A percentile compares a stretch with the other conserved stretches of the same genome.
phyloP scores from a whole-genome alignment of 2,329 filamentous ascomycete species.

The Aspergillus quadricinctus region DNA sequence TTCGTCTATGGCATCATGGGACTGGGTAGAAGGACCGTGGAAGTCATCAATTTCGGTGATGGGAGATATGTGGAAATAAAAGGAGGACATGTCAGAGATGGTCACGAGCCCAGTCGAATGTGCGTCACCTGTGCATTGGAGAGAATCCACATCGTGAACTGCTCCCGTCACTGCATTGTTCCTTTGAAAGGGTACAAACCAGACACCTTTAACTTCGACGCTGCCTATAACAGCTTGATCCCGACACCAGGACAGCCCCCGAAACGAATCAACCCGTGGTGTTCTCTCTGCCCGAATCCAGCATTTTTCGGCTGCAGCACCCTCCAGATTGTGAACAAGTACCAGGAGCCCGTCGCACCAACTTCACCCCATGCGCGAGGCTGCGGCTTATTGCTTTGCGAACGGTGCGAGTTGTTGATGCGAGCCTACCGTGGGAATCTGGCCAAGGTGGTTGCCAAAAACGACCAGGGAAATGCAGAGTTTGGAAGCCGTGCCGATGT shows the following conservation, averaged over 20 bases:
- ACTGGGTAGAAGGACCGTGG: slow-evolving; percentile 27
- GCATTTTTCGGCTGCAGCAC: slow-evolving; percentile 34
- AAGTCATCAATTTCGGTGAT: slow-evolving; percentile 32
- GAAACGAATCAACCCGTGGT: slow-evolving; percentile 29
- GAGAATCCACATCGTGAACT: slow-evolving; percentile 33
- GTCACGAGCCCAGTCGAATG: slow-evolving; percentile 32
- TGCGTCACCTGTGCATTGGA: slow-evolving; percentile 35
- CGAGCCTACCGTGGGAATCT: slow-evolving; percentile 17
- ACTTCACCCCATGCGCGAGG: slow-evolving; percentile 12
- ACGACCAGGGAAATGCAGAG: slow-evolving; percentile 8
- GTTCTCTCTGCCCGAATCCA: slow-evolving; percentile 38
- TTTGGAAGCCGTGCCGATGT: slow-evolving; percentile 23
- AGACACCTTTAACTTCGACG: slow-evolving; percentile 17
- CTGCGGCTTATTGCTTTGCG: slow-evolving; percentile 29
- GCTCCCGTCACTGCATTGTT: slow-evolving; percentile 27
- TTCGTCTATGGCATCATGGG: slow-evolving; percentile 40
- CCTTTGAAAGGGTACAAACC: slow-evolving; percentile 17
- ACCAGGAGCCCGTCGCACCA: slow-evolving; percentile 8
- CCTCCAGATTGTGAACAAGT: slow-evolving; percentile 7
- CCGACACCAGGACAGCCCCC: slow-evolving; percentile 12
- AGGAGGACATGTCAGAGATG: slow-evolving; percentile 33
- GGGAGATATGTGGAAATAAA: slow-evolving; percentile 36
- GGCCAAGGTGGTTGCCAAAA: slow-evolving; percentile 11
- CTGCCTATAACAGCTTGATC: slow-evolving; percentile 23
- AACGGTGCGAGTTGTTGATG: slow-evolving; percentile 19